Base-by-base conservation (phyloP, 495 filamentous ascomycete species). In the Lasiosphaeria hispida region DNA sequence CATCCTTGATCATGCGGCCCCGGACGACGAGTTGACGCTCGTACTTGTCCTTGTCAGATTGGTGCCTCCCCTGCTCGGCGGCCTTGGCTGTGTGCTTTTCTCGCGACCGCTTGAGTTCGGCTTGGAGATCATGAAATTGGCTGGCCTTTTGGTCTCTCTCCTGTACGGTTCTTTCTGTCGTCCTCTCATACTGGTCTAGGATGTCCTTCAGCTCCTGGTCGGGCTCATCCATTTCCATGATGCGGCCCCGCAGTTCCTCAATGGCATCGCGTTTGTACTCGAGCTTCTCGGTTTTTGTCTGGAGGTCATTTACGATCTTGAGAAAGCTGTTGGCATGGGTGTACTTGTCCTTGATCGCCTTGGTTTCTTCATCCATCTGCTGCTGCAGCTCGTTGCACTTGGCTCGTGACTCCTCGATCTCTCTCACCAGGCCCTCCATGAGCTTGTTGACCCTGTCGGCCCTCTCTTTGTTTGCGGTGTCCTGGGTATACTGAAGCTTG, bases 1-100 rank as follows among this genome's bases (percentile, higher is more conserved):
- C 82, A 10, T 95, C 87, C 60, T 83, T 89, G 57, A 97, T 85
- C 70, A 95, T 80, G 1, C 74, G 76, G 57, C 86, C 79, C 23
- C 93, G 86, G 19, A 80, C 72, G 59, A 81, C 75, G 5, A 96
- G 64, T 49, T 96, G 88, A 10, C 85, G 83, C 66, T 96, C 91
- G 63, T 93, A 91, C 59, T 87, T 88, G 64, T 87, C 85, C 69
- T 92, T 90, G 68, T 96, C 85, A 7, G 92, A 91, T 70, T 94
- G 85, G 64, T 85, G 85, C 65, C 86, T 90, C 33, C 94, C 94
- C 63, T 85, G 80, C 68, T 97, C 94, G 11, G 86, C 84, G 44
- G 91, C 85, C 70, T 96, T 97, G 39, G 75, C 70, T 3, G 84
- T 85, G 23, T 92, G 74, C 8, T 77, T 66, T 18, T 77, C 70